phyloP scores from a whole-genome alignment of 257 asterid species.

The Thymus mandschuricus region DNA sequence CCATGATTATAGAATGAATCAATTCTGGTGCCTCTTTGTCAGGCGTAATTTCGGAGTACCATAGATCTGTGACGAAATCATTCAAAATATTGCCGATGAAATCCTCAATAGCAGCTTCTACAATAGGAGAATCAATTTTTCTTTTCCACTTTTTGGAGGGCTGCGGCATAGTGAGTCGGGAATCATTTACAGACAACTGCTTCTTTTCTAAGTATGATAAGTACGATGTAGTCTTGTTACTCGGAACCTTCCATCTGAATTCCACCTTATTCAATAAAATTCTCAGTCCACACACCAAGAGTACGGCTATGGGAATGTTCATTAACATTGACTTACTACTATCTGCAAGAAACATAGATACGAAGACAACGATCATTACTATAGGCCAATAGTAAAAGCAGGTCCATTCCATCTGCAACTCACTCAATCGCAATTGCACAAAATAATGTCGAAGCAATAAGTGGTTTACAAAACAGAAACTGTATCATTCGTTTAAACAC shows the following conservation, averaged over 20 bases:
- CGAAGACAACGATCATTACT: conserved; percentile 25
- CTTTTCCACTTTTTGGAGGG: conserved; percentile 88
- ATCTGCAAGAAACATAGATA: conserved; percentile 59
- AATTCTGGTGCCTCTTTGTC: conserved; percentile 88
- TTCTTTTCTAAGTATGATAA: conserved; percentile 86
- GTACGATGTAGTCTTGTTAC: conserved; percentile 56
- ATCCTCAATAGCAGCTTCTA: conserved; percentile 86
- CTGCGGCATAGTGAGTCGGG: conserved; percentile 69
- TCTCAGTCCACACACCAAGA: conserved; percentile 76
- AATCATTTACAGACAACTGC: conserved; percentile 84
- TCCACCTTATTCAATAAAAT: conserved; percentile 81
- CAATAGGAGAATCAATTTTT: conserved; percentile 78
- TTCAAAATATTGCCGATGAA: conserved; percentile 74
- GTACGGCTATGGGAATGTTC: conserved; percentile 86
- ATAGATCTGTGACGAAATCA: conserved; percentile 85
- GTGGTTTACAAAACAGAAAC: background rate
- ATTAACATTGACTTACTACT: conserved; percentile 94
- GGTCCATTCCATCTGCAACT: conserved; percentile 15
- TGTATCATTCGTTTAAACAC: background rate
- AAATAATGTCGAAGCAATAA: background rate
- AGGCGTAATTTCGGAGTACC: conserved; percentile 94
- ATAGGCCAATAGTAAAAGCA: conserved; percentile 4
- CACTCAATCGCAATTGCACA: background rate
- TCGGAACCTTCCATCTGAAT: conserved; percentile 72
- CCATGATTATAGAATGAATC: conserved; percentile 74